These are phyloP conservation scores for Ceratocystis variospora DNA, from an alignment of 2,329 filamentous ascomycete genomes.

Conservation along the genomic window DNA sequence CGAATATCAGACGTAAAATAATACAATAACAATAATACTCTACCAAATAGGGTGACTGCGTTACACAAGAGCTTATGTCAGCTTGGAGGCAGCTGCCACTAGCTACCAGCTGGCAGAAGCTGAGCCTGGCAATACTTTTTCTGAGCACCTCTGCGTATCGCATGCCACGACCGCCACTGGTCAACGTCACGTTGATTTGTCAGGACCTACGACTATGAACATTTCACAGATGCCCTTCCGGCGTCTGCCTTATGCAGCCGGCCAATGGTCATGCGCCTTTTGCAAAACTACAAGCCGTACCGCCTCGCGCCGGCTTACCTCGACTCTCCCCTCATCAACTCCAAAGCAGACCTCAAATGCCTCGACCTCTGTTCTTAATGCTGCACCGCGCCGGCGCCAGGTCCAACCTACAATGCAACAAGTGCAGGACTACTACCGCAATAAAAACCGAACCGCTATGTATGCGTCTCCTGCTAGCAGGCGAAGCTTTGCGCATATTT, in stretches of 20 bases:
- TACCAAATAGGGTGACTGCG: no score
- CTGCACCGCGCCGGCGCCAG: slow-evolving; percentile 24
- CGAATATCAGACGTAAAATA: no score
- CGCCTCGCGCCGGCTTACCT: slow-evolving; percentile 17
- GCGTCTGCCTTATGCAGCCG: slow-evolving; percentile 14
- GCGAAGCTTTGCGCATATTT: neutral
- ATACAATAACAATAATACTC: no score
- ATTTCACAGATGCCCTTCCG: slow-evolving; percentile 14
- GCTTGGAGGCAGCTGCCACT: neutral
- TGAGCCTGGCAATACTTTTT: slow-evolving; percentile 7
- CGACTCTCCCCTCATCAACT: slow-evolving; percentile 11
- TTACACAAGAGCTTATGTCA: neutral
- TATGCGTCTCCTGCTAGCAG: slow-evolving; percentile 22
- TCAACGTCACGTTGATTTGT: neutral
- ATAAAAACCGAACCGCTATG: slow-evolving; percentile 51
- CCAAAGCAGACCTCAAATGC: slow-evolving; percentile 13
- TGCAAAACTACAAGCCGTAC: slow-evolving; percentile 15
- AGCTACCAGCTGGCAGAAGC: neutral
- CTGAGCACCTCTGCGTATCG: neutral
- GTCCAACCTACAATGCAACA: slow-evolving; percentile 41
- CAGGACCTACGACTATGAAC: slow-evolving; percentile 16
- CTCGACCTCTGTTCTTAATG: slow-evolving; percentile 19
- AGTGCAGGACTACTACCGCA: slow-evolving; percentile 48
- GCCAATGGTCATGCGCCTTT: slow-evolving; percentile 14
- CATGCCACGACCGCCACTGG: neutral